Percentiles rank a stretch among this genome's conserved stretches.
These are phyloP conservation scores for Serpula lacrymans DNA, from an alignment of 768 basidiomycete species.

Conservation along the genomic window DNA sequence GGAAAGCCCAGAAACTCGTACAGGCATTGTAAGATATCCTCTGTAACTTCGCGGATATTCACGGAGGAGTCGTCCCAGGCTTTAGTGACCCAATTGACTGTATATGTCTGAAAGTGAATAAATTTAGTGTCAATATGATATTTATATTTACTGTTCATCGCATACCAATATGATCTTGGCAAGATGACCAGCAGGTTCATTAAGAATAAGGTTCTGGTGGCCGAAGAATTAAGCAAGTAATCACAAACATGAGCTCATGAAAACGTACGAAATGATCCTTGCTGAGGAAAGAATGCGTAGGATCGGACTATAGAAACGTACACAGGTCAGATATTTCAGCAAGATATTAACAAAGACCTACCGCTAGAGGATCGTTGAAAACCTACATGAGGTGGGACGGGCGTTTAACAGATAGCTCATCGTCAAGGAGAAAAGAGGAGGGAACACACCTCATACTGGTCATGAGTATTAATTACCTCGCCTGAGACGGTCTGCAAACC, in stretches of 20 bases:
- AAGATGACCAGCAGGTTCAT: conserved; percentile 77
- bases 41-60: conserved; percentile 53
- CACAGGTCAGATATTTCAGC: conserved; percentile 1
- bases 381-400: conserved; percentile 31
- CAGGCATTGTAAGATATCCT: conserved; percentile 68
- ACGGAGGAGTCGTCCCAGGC: conserved; percentile 77
- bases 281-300: conserved; percentile 85
- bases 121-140: neutral
- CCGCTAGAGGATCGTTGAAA: conserved; percentile 79
- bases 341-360: conserved; percentile 37
- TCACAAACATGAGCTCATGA: conserved; percentile 5
- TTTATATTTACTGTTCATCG: conserved; percentile 22
- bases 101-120: conserved; percentile 43
- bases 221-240: neutral
- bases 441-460: conserved; percentile 68
- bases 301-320: conserved; percentile 58
- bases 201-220: conserved; percentile 67
- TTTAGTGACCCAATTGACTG: conserved; percentile 65
- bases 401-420: neutral
- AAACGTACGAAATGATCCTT: conserved; percentile 81
- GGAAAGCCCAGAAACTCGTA: conserved; percentile 36
- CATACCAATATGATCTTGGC: conserved; percentile 67
- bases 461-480: conserved; percentile 75
- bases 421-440: neutral
- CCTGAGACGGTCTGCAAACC: conserved; percentile 62